A percentile compares a stretch with the other conserved stretches of the same genome.
Evolutionary conservation across 345 rosid species (phyloP).

Genomic region (Populus deltoides): DNA sequence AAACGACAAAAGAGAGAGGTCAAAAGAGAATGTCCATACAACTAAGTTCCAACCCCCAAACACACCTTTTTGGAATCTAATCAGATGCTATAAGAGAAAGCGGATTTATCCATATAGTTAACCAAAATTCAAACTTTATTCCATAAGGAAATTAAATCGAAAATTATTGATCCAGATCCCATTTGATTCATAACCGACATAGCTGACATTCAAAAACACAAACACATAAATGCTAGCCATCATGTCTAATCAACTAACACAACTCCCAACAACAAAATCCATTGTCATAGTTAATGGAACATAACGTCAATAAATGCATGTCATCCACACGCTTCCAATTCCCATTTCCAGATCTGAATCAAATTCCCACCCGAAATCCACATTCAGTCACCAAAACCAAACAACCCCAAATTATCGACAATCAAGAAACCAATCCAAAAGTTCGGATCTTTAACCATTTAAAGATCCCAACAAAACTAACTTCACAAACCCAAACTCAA

Average conservation of each 20-base stretch:
- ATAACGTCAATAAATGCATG: background rate
- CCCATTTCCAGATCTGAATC: constrained; percentile 13
- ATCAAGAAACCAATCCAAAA: background rate
- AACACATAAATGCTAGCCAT: background rate
- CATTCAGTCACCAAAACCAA: background rate
- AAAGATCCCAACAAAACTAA: background rate
- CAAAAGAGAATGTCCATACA: background rate
- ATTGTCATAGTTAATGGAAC: background rate
- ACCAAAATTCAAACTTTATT: background rate
- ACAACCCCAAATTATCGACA: too few relatives aligned
- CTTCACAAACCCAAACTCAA: background rate
- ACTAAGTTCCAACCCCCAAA: background rate
- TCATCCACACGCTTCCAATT: background rate
- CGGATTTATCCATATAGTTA: background rate
- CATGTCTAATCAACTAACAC: background rate
- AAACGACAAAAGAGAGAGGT: background rate
- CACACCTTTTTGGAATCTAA: background rate
- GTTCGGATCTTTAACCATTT: background rate
- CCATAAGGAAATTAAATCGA: background rate
- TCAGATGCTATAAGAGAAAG: background rate
- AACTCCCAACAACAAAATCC: background rate
- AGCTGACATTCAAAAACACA: background rate
- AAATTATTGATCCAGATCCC: background rate
- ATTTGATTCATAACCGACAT: background rate
- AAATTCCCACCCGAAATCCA: background rate